Base-by-base conservation (phyloP, 352 stramenopile species). In the Globisporangium alternatum region DNA sequence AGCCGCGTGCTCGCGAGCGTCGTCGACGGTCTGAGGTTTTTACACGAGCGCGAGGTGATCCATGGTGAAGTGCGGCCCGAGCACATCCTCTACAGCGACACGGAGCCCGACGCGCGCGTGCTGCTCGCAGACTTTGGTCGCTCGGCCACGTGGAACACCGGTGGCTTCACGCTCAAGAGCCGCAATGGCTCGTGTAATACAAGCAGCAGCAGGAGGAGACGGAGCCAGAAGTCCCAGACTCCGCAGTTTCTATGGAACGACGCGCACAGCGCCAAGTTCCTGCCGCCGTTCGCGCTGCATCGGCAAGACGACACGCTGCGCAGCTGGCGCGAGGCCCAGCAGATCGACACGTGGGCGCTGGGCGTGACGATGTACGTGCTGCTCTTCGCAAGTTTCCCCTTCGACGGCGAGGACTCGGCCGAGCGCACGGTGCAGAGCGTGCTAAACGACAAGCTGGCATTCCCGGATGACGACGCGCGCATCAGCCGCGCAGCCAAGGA, bases 331-430 rank as follows among this genome's bases (percentile, higher is more conserved):
- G 76, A 90, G 19, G 86, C 81, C 0, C 75, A 79, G 41, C 86
- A 93, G 49, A 44, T 93, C 8, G 86, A 95, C 63, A 57, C 85
- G 9, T 95, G 80, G 79, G 81, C 83, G 2, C 70, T 95, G 7
- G 86, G 86, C 3, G 76, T 95, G 28, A 90, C 80, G 6, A 79
- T 91, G 60, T 91, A 84, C 56, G 69, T 87, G 52, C 70, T 93
- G 63, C 66, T 93, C 2, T 91, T 77, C 37, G 79, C 73, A 1
- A 67, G 67, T 15, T 90, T 86, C 55, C 84, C 84, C 1, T 93
- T 91, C 45, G 62, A 69, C 41, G 51, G 51, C 30, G 33, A 54
- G 10, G 45, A 57, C 0, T 59, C 56, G 17, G 49, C 56, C 9
- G 76, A 80, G n/a, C 66, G 75, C 47, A 72, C 69, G 9, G 69